Conservation (phyloP, 2,329 filamentous ascomycete species). For the Ophiocordyceps robertsii region DNA sequence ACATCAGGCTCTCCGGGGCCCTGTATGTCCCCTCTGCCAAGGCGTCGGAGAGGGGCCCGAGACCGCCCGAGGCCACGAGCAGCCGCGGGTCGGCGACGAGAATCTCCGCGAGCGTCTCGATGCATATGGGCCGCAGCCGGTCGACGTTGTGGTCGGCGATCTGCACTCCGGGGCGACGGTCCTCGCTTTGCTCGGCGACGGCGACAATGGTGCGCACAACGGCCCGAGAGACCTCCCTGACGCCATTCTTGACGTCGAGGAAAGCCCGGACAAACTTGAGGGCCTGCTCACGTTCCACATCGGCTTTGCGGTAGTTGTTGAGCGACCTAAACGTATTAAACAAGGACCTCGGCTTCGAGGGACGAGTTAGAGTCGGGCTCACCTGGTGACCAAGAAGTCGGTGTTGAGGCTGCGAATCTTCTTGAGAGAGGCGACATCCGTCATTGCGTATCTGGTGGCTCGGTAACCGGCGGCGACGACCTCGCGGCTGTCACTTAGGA, state of each 20-base stretch:
- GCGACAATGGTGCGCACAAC: constrained; percentile 84
- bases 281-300: constrained; percentile 91
- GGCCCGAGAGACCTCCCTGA: constrained; percentile 73
- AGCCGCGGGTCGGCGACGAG: constrained; percentile 74
- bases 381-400: constrained; percentile 71
- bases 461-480: constrained; percentile 91
- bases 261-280: constrained; percentile 94
- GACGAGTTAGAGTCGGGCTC: background rate
- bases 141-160: constrained; percentile 61
- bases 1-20: constrained; percentile 76
- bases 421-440: constrained; percentile 76
- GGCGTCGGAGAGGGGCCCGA: constrained; percentile 80
- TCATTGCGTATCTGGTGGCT: constrained; percentile 87
- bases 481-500: constrained; percentile 88
- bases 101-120: constrained; percentile 87
- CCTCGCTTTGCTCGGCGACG: constrained; percentile 78
- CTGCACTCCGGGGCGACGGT: constrained; percentile 66
- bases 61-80: constrained; percentile 69
- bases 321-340: constrained; percentile 44
- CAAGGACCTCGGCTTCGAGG: background rate
- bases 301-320: constrained; percentile 92
- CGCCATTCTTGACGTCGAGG: constrained; percentile 85
- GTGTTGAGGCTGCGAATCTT: constrained; percentile 82
- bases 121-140: constrained; percentile 75
- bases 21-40: constrained; percentile 85